Percentiles rank a stretch among this genome's conserved stretches.
These are phyloP conservation scores for Parascedosporium putredinis DNA, from an alignment of 2,329 filamentous ascomycete genomes.

Conservation along the genomic window DNA sequence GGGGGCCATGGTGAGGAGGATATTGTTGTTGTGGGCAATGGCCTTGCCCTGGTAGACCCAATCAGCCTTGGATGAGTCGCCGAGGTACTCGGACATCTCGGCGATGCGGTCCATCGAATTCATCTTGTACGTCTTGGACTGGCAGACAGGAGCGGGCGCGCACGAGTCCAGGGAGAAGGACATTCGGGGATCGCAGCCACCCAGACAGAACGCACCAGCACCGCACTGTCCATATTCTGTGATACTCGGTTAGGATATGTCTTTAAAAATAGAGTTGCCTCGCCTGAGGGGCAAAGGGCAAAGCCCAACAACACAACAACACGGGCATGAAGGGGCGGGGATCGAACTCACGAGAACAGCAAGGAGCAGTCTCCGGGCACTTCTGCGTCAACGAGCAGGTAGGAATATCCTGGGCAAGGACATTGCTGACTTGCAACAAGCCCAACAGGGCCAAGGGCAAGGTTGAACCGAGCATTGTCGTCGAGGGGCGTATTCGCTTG, in stretches of 20 bases:
- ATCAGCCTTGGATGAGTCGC: conserved; percentile 67
- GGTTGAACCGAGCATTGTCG: conserved; percentile 4
- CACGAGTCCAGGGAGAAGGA: conserved; percentile 79
- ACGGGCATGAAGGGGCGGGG: background rate
- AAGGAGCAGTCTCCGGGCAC: conserved; percentile 64
- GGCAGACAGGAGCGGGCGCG: conserved; percentile 72
- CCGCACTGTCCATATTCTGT: conserved; percentile 88
- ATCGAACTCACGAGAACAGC: conserved; percentile 62
- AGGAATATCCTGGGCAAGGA: conserved; percentile 12
- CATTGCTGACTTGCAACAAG: conserved; percentile 1
- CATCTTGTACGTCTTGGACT: conserved; percentile 65
- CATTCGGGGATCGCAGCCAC: conserved; percentile 82
- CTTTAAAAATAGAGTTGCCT: too few species aligned
- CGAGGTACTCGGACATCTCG: conserved; percentile 73
- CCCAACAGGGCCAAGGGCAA: conserved; percentile 6
- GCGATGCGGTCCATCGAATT: conserved; percentile 58
- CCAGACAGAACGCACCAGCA: conserved; percentile 87
- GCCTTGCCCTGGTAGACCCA: conserved; percentile 83
- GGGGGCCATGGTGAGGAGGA: conserved; percentile 84
- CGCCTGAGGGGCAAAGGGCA: background rate
- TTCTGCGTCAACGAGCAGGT: conserved; percentile 40
- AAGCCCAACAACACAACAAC: background rate
- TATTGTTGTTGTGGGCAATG: conserved; percentile 53
- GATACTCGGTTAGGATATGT: conserved; percentile 7
- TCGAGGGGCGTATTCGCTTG: background rate